Evolutionary conservation across 2,329 filamentous ascomycete species (phyloP).

Genomic region (Fusarium nisikadoi): DNA sequence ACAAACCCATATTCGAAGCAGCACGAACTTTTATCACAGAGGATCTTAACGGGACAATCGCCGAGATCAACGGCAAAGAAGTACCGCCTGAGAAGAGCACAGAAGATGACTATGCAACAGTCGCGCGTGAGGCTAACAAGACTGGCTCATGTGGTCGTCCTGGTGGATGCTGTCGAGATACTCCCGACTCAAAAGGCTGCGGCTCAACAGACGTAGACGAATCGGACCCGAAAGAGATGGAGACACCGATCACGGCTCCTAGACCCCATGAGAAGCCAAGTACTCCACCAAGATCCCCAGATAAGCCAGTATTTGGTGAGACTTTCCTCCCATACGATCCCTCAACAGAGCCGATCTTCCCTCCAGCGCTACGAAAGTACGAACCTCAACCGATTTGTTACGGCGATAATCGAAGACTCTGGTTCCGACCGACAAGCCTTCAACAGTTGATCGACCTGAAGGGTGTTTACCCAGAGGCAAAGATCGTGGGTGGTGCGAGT

Average conservation of each 20-base stretch:
- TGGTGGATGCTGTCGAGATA: background rate
- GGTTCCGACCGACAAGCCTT: background rate
- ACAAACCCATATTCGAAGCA: slow-evolving; percentile 6
- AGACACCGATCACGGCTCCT: background rate
- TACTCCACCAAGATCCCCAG: background rate
- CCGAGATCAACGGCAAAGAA: background rate
- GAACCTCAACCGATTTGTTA: background rate
- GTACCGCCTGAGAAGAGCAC: background rate
- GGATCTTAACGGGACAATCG: background rate
- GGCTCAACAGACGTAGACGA: background rate
- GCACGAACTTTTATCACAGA: slow-evolving; percentile 2
- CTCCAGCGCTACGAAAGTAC: background rate
- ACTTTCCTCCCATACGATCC: background rate
- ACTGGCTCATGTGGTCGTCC: background rate
- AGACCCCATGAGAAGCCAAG: background rate
- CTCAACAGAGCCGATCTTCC: background rate
- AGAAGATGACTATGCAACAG: background rate
- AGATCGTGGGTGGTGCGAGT: background rate
- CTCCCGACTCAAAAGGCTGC: background rate
- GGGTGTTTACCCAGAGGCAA: background rate
- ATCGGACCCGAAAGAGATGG: background rate
- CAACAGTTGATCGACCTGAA: background rate
- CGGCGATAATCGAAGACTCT: background rate
- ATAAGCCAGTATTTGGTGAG: background rate
- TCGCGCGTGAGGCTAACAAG: background rate